Base-by-base conservation (phyloP, 1,139 yeast species). In the Suhomyces panamericanus region DNA sequence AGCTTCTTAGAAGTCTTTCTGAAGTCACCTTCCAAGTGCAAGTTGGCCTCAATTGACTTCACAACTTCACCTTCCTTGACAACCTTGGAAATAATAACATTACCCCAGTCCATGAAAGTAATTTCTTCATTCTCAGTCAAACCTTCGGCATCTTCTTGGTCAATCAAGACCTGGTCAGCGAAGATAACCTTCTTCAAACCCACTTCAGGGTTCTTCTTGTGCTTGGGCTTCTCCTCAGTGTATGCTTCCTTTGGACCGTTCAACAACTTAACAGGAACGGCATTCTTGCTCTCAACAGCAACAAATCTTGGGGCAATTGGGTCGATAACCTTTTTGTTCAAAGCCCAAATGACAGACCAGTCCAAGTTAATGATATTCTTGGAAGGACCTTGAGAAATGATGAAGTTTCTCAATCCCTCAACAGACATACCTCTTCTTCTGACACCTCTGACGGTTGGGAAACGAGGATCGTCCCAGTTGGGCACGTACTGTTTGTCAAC, bases 81-180 rank as follows among this genome's bases (percentile, higher is more conserved):
- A 60, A 91, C 80, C 68, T 83, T 82, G 57, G 87, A 78, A 54
- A 91, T 73, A 55, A 93, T 86, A 45, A 85, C 89, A 63, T 93
- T 93, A 78, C 98, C 98, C 99, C 99, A 93, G 72, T 93, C 98
- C 99, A 93, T 93, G 62, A 93, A 80, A 34, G 98, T 93, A 50
- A 91, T 78, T 73, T 93, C 98, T 71, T 93, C 98, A 48, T 76
- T 78, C 46, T 80, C 85, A 40, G 73, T 82, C 50, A 87, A 73
- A 27, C 83, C 73, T 49, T 74, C 78, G 44, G 97, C 98, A 70
- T 93, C 99, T 29, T 77, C 95, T 70, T 88, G 96, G 63, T 91
- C 98, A 60, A 93, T 78, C 59, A 89, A 70, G 40, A 87, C 76
- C 47, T 80, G 71, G 51, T 82, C 74, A 56, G 81, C 70, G 66